phyloP scores from a whole-genome alignment of 371 early-diverging fungal species.

The Mortierella sp. region DNA sequence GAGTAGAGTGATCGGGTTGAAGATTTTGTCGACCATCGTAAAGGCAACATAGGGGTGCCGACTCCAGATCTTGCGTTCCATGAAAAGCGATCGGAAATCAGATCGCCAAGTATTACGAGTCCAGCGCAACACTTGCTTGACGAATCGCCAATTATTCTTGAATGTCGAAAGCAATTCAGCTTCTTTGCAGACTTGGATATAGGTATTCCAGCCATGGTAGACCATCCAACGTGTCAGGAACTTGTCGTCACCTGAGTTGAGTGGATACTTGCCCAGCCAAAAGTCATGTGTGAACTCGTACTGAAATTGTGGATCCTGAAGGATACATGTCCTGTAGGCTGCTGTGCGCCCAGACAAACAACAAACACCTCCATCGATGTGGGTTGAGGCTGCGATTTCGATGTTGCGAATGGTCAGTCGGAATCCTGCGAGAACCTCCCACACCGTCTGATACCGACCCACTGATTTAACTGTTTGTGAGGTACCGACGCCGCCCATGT shows the following conservation, averaged over 20 bases:
- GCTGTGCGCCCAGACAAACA: conserved; percentile 85
- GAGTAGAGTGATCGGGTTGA: conserved; percentile 79
- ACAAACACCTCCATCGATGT: conserved; percentile 83
- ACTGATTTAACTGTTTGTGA: conserved; percentile 72
- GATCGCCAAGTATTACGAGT: conserved; percentile 84
- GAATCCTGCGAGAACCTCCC: conserved; percentile 80
- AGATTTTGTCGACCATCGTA: conserved; percentile 81
- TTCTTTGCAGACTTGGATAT: conserved; percentile 78
- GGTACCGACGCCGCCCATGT: conserved; percentile 83
- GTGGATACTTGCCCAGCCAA: conserved; percentile 76
- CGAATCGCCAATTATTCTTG: conserved; percentile 83
- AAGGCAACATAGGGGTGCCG: conserved; percentile 80
- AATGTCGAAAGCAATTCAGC: conserved; percentile 78
- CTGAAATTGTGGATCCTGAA: conserved; percentile 79
- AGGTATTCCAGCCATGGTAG: conserved; percentile 76
- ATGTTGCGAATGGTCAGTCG: conserved; percentile 79
- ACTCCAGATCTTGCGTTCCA: conserved; percentile 71
- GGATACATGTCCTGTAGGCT: conserved; percentile 77
- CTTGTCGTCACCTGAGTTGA: conserved; percentile 83
- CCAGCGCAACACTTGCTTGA: conserved; percentile 78
- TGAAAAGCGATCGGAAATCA: conserved; percentile 73
- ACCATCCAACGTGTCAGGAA: conserved; percentile 84
- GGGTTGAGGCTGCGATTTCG: conserved; percentile 79
- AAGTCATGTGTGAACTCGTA: conserved; percentile 76
- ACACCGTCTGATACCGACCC: conserved; percentile 69